Base-by-base conservation (phyloP, 352 stramenopile genomes). In the Phytophthora citricola region DNA sequence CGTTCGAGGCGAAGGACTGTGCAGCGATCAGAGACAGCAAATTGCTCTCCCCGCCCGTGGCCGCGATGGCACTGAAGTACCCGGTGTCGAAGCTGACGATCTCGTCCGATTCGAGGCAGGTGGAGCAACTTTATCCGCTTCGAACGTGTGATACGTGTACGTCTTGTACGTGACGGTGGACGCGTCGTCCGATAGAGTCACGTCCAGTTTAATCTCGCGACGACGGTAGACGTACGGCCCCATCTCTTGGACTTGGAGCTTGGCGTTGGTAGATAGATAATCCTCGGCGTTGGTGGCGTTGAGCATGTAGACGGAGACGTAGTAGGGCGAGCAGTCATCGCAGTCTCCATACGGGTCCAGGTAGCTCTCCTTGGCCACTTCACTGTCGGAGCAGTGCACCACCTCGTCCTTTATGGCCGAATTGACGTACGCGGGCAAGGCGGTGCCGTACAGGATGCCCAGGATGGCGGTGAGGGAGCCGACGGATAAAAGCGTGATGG, bases 241-340 rank as follows among this genome's bases (percentile, higher is more conserved):
- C 36, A 92, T 74, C 53, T 93, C 83, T 34, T 73, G 60, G 15
- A 93, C 67, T 66, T 85, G 34, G 20, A 93, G 69, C 67, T 88
- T 92, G 46, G 63, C 58, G 29, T 72, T 76, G 24, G 68, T 75
- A 31, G 66, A 58, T 2, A 93, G 58, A 45, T 83, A 83, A 4
- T 71, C 79, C 51, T 90, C 78, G 31, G 83, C 81, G 71, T 92
- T 92, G 52, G 83, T 93, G 51, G 82, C 83, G 71, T 93, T 93
- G 63, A 92, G 76, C 78, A 91, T 81, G 58, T 74, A 78, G 1
- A 91, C 40, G n/a, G 67, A 78, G 44, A 81, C 73, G 73, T 91
- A 93, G 77, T 89, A 92, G 15, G 85, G 85, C 58, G 76, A 81
- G 67, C 85, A 93, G 61, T 90, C 81, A 10, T 89, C 70, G 55